phyloP scores from a whole-genome alignment of 805 yeast genomes.

The Candida namnaoensis region DNA sequence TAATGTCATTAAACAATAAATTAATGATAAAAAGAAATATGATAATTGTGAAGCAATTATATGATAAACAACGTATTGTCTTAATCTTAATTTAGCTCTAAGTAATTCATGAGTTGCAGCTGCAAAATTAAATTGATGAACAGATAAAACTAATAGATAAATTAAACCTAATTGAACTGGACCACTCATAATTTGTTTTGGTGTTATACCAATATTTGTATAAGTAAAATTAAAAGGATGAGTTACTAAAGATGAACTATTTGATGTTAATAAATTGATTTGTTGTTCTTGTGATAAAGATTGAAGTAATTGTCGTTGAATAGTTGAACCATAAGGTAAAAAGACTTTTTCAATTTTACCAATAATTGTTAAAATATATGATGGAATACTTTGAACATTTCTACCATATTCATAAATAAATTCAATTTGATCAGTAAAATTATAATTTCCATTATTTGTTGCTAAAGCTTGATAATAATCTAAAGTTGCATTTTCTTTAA shows the following conservation, averaged over 20 bases:
- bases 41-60: slow-evolving; percentile 35
- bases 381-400: slow-evolving; percentile 35
- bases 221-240: slow-evolving; percentile 12
- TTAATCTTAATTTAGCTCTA: slow-evolving; percentile 26
- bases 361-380: slow-evolving; percentile 30
- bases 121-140: slow-evolving; percentile 59
- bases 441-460: not conserved
- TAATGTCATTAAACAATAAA: slow-evolving; percentile 43
- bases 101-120: slow-evolving; percentile 36
- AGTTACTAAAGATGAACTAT: not conserved
- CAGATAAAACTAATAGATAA: slow-evolving; percentile 56
- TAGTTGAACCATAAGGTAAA: not conserved
- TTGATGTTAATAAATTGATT: too few relatives aligned
- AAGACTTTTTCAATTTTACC: slow-evolving; percentile 3
- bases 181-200: slow-evolving; percentile 38
- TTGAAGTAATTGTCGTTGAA: too few relatives aligned
- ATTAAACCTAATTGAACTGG: slow-evolving; percentile 64
- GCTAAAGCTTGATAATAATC: slow-evolving; percentile 11
- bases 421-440: slow-evolving; percentile 10
- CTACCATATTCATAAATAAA: slow-evolving; percentile 51
- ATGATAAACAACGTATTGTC: slow-evolving; percentile 40
- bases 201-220: slow-evolving; percentile 34
- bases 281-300: too few relatives aligned
- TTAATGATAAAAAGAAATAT: slow-evolving; percentile 43
- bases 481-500: slow-evolving; percentile 35